These are phyloP conservation scores for Monosporascus sp. DNA, from an alignment of 2,329 filamentous ascomycete genomes.

Conservation along the genomic window DNA sequence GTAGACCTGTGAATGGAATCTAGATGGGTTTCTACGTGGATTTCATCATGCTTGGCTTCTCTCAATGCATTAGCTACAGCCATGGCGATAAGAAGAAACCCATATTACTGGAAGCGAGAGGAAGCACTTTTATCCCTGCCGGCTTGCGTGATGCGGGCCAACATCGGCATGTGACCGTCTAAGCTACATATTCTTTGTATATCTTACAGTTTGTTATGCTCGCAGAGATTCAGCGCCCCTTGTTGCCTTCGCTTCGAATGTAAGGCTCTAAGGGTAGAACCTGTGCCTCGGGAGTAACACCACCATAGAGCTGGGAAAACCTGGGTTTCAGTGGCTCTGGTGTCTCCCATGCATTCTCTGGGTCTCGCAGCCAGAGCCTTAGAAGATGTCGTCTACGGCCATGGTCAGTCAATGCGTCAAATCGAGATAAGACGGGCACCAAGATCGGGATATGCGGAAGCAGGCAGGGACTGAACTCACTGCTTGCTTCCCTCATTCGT, in stretches of 20 bases:
- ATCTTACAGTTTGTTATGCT: neutral
- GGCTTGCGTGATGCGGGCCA: neutral
- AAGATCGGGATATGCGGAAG: no score
- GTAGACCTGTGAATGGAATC: no score
- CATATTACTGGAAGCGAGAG: no score
- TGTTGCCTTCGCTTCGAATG: conserved; percentile 35
- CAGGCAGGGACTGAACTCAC: conserved; percentile 26
- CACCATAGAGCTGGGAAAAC: conserved; percentile 50
- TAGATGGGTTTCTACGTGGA: no score
- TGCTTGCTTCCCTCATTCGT: conserved; percentile 36
- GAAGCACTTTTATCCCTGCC: no score
- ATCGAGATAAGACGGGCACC: no score
- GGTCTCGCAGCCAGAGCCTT: conserved; percentile 45
- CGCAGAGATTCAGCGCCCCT: conserved; percentile 13
- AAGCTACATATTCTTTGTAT: neutral
- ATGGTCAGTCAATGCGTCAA: no score
- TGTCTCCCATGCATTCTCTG: conserved; percentile 43
- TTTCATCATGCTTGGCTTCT: no score
- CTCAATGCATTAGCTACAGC: no score
- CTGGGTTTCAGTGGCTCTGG: conserved; percentile 37
- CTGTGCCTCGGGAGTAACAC: conserved; percentile 44
- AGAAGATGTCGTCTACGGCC: conserved; percentile 40
- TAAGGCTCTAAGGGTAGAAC: conserved; percentile 54
- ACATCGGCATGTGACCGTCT: neutral
- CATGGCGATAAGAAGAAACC: no score